Conservation (phyloP, 2,329 filamentous ascomycete species). For the Cercospora zeina region DNA sequence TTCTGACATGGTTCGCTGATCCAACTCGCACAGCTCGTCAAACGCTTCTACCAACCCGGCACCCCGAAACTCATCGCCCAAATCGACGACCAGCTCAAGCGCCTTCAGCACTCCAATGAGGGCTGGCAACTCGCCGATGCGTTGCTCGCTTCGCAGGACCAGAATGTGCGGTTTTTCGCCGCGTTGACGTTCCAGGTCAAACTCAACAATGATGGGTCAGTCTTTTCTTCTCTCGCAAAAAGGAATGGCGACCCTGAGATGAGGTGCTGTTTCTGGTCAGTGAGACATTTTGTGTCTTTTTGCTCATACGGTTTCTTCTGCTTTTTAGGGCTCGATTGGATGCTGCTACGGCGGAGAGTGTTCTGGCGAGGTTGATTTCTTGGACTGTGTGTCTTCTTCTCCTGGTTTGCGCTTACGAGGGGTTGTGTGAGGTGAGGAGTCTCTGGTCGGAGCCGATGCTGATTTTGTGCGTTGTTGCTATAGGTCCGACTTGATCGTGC, state of each 20-base stretch:
- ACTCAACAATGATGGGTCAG: conserved; percentile 62
- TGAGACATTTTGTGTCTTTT: conserved; percentile 25
- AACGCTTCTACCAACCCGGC: conserved; percentile 52
- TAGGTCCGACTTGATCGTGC: conserved; percentile 49
- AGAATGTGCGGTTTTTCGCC: conserved; percentile 85
- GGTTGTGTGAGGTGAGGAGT: background rate
- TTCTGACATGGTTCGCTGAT: background rate
- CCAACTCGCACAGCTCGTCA: conserved; percentile 49
- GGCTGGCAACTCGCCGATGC: conserved; percentile 85
- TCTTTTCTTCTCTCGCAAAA: conserved; percentile 16
- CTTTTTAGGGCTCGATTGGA: conserved; percentile 48
- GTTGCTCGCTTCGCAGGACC: conserved; percentile 66
- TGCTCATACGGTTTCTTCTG: conserved; percentile 24
- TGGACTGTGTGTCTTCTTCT: conserved; percentile 56
- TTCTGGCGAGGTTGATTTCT: conserved; percentile 61
- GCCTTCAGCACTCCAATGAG: conserved; percentile 72
- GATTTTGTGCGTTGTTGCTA: background rate
- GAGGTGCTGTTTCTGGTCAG: conserved; percentile 26
- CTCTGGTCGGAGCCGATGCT: background rate
- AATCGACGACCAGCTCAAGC: conserved; percentile 74
- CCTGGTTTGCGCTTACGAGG: background rate
- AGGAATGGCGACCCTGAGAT: conserved; percentile 32
- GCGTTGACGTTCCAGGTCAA: conserved; percentile 92
- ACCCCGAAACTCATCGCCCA: conserved; percentile 49
- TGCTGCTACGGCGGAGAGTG: conserved; percentile 58